These are phyloP conservation scores for Aspergillus olivimuriae DNA, from an alignment of 495 filamentous ascomycete genomes.

Conservation along the genomic window DNA sequence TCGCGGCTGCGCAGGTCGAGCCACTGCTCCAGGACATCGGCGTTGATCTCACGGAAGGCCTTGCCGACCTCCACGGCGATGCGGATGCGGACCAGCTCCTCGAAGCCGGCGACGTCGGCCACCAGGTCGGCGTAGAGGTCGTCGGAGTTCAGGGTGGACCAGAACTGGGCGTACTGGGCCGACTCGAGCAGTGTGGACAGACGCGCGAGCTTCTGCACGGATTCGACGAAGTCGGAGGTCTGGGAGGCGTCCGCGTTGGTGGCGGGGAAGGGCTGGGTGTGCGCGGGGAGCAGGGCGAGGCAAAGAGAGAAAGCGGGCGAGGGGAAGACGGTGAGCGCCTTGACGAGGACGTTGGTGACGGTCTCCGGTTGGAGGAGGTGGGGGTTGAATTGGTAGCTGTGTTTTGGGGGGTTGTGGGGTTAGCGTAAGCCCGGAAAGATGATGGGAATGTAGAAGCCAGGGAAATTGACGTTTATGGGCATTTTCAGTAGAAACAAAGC, in stretches of 20 bases:
- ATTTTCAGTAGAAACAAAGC: constrained; percentile 30
- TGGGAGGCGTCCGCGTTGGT: constrained; percentile 56
- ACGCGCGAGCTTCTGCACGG: constrained; percentile 77
- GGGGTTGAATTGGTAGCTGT: constrained; percentile 99
- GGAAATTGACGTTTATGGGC: too few species aligned
- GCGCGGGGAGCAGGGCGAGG: constrained; percentile 81
- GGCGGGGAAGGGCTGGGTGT: constrained; percentile 56
- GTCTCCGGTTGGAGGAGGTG: constrained; percentile 95
- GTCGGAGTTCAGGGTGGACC: constrained; percentile 84
- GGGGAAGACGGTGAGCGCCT: constrained; percentile 95
- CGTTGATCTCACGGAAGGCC: constrained; percentile 75
- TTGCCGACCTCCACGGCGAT: constrained; percentile 88
- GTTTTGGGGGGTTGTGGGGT: background rate
- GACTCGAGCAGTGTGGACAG: constrained; percentile 81
- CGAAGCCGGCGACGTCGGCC: constrained; percentile 91
- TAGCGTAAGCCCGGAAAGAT: too few species aligned
- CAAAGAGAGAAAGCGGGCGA: constrained; percentile 90
- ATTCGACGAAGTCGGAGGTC: constrained; percentile 64
- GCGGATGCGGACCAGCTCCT: constrained; percentile 87
- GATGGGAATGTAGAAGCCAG: too few species aligned
- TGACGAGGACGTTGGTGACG: constrained; percentile 97
- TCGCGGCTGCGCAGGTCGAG: constrained; percentile 66
- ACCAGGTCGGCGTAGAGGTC: constrained; percentile 95
- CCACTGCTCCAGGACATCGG: constrained; percentile 76
- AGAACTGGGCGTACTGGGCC: constrained; percentile 86